Base-by-base conservation (phyloP, 2,329 filamentous ascomycete genomes). In the Botrytis elliptica region DNA sequence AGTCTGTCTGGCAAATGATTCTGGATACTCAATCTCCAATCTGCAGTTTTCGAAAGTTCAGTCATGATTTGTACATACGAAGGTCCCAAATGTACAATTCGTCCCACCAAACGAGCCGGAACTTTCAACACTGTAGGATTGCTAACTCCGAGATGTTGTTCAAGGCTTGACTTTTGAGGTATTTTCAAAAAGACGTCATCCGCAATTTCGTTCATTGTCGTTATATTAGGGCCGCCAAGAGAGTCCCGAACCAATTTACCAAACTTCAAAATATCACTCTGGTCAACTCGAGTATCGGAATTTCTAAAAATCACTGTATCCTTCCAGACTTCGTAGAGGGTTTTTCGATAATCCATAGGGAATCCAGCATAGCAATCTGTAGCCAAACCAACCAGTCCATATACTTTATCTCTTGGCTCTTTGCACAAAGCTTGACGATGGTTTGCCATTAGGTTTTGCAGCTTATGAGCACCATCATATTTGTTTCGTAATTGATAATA, bases 341-440 rank as follows among this genome's bases (percentile, higher is more conserved):
- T 71, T 73, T 79, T 81, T 7, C 70, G 40, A 68, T 82, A 81
- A 70, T 81, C 79, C 59, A 81, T 77, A 0, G 79, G 76, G 49
- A 81, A 81, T 2, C 75, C 74, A 0, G 73, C 69, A 46, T 76
- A 76, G 59, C 60, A 71, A 64, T 81, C 80, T 8, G 71, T 69
- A 25, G 80, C 78, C 6, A 82, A 70, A 0, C 80, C 78, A 36
- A 81, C 71, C 1, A 82, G 76, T 0, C 78, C 80, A 73, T 81
- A 82, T 7, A 82, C 73, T 55, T 81, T 81, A 71, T 82, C 81
- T 40, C 75, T 78, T 20, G 70, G 77, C 18, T 82, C 81, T 64
- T 75, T 75, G 70, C 80, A 82, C 1, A 75, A 68, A 12, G 79
- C 77, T 4, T 75, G 67, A 40, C 70, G 70, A 63, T 81, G 77